Conservation (phyloP, 1,139 yeast species). For the Kodamaea fungicola region DNA sequence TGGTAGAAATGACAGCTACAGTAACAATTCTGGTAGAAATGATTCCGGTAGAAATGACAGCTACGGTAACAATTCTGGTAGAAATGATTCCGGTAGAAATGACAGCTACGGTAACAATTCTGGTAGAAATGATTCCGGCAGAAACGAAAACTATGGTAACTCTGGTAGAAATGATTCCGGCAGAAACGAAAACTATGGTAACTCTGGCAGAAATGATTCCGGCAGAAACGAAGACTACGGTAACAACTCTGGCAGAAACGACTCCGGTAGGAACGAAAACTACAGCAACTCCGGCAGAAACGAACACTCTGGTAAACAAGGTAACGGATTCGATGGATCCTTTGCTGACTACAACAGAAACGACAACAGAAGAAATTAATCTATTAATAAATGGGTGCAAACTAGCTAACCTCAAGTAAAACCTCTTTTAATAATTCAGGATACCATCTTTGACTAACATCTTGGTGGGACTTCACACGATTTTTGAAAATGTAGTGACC, state of each 20-base stretch:
- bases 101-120: neutral
- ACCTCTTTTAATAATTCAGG: constrained; percentile 46
- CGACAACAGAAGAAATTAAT: constrained; percentile 3
- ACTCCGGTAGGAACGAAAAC: neutral
- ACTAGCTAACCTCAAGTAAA: constrained; percentile 6
- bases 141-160: constrained; percentile 1
- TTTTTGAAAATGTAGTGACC: constrained; percentile 63
- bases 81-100: neutral
- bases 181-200: constrained; percentile 1
- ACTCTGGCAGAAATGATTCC: constrained; percentile 1
- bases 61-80: neutral
- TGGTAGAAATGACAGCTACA: neutral
- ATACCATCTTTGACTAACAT: constrained; percentile 63
- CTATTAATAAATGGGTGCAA: neutral
- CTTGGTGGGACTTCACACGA: constrained; percentile 64
- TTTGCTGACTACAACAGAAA: constrained; percentile 7
- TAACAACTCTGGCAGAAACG: constrained; percentile 2
- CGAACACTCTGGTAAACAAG: neutral
- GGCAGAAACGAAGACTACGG: constrained; percentile 1
- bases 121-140: neutral
- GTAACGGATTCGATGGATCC: constrained; percentile 4
- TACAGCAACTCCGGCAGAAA: constrained; percentile 1
- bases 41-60: neutral
- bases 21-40: neutral
- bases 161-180: neutral